These are phyloP conservation scores for Leccinum ochraceum DNA, from an alignment of 768 basidiomycete genomes.

Conservation along the genomic window DNA sequence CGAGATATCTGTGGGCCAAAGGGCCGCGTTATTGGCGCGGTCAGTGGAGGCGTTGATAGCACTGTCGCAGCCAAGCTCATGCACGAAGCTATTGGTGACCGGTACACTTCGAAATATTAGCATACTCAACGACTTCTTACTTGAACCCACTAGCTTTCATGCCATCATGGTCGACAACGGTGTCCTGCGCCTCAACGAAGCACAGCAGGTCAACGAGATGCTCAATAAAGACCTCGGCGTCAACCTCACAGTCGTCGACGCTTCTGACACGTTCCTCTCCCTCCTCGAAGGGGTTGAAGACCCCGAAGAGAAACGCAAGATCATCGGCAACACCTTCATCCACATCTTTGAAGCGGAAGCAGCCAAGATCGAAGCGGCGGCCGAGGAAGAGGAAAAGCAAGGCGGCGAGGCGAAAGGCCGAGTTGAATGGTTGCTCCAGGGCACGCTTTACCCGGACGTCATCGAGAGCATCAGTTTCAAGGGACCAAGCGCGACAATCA, in stretches of 20 bases:
- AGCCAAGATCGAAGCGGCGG: slow-evolving; percentile 78
- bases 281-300: slow-evolving; percentile 91
- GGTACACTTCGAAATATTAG: slow-evolving; percentile 46
- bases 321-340: slow-evolving; percentile 99
- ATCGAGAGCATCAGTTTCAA: slow-evolving; percentile 99
- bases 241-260: slow-evolving; percentile 94
- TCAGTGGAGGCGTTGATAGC: slow-evolving; percentile 96
- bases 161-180: slow-evolving; percentile 99
- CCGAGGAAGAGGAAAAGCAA: slow-evolving; percentile 69
- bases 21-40: slow-evolving; percentile 97
- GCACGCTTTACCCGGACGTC: slow-evolving; percentile 97
- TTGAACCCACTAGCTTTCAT: slow-evolving; percentile 69
- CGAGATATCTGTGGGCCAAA: slow-evolving; percentile 91
- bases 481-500: slow-evolving; percentile 98
- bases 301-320: slow-evolving; percentile 95
- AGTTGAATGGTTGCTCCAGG: slow-evolving; percentile 97
- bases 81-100: slow-evolving; percentile 98
- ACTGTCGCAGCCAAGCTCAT: slow-evolving; percentile 98
- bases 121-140: background rate
- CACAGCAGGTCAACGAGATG: slow-evolving; percentile 89
- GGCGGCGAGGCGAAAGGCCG: slow-evolving; percentile 79
- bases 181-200: slow-evolving; percentile 91
- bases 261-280: slow-evolving; percentile 89
- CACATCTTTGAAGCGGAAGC: slow-evolving; percentile 97
- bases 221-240: slow-evolving; percentile 91